Evolutionary conservation across 306 rosid species (phyloP), one percentile per base, ranked within the genome.

Genomic region (Vicia villosa): DNA sequence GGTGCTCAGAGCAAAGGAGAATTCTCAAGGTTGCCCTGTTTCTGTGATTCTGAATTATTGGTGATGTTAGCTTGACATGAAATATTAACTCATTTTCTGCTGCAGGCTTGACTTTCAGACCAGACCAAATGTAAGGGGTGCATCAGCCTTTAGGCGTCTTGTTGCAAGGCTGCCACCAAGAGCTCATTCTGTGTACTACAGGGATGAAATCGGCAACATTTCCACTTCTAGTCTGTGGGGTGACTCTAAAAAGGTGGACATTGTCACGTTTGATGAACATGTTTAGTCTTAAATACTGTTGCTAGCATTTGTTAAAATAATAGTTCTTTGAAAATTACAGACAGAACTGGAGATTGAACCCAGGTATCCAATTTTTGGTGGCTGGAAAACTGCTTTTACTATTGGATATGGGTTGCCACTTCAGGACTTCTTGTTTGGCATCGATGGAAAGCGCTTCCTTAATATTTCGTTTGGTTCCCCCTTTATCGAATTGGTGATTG

Each of bases 171-270:
- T 95, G 77, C 99, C 99, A 15, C 96, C 96, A 8, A 81, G 96
- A 83, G 92, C 96, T 79, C 96, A 89, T 77, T 95, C 97, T 62
- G 88, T 91, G 37, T 95, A 95, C 73, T 95, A 87, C 74, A 87
- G 97, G 79, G 97, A 95, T 80, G 99, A 89, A 72, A 95, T 91
- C 16, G 99, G 99, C 63, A 91, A 95, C 78, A 89, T 95, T 61
- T 95, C 97, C 73, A 95, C 99, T n/a, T 91, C 99, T 50, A 86
- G 80, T 74, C 78, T 95, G 80, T 95, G 97, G 99, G 84, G 95
- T 54, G 97, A 90, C 84, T 87, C 83, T n/a, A 94, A 77, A 77
- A 88, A 88, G 96, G 98, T 90, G 70, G 58, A 4, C 68, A 12
- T 54, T 36, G 38, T 50, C 32, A 51, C 36, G 37, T 6, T 22